These are phyloP conservation scores for Aspergillus coremiiformis DNA, from an alignment of 495 filamentous ascomycete genomes.

Conservation along the genomic window DNA sequence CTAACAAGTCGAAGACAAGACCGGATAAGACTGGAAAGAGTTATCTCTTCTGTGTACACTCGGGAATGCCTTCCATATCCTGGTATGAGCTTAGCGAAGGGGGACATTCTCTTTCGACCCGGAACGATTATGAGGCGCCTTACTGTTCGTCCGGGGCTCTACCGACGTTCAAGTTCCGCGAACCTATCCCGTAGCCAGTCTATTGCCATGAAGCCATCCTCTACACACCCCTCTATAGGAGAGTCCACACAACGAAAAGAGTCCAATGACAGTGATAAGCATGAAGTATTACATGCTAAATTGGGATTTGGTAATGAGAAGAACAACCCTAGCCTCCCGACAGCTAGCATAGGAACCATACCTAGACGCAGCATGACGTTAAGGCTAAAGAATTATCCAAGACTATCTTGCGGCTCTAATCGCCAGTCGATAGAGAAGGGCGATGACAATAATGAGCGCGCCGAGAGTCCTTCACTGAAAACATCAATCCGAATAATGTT, in stretches of 20 bases:
- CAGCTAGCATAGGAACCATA: not conserved
- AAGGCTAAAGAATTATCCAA: constrained; percentile 3
- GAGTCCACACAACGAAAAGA: not conserved
- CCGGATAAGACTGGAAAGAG: constrained; percentile 66
- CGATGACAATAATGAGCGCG: constrained; percentile 1
- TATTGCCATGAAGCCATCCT: not conserved
- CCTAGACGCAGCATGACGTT: constrained; percentile 10
- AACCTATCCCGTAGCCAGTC: constrained; percentile 4
- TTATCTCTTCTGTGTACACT: constrained; percentile 76
- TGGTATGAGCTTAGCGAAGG: constrained; percentile 64
- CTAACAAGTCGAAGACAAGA: constrained; percentile 63
- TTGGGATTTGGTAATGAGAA: not conserved
- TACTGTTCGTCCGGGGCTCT: constrained; percentile 40
- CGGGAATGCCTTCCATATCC: constrained; percentile 75
- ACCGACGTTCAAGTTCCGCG: constrained; percentile 28
- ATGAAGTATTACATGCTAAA: not conserved
- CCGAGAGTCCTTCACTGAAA: constrained; percentile 7
- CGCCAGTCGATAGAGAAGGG: not conserved
- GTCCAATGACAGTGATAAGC: not conserved
- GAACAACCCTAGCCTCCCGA: not conserved
- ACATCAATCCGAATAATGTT: constrained; percentile 15
- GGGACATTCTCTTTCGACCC: constrained; percentile 51
- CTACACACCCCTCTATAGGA: not conserved
- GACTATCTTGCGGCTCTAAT: not conserved
- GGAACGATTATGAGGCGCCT: constrained; percentile 78